phyloP scores from a whole-genome alignment of 805 yeast species.

The Lipomyces sp. region DNA sequence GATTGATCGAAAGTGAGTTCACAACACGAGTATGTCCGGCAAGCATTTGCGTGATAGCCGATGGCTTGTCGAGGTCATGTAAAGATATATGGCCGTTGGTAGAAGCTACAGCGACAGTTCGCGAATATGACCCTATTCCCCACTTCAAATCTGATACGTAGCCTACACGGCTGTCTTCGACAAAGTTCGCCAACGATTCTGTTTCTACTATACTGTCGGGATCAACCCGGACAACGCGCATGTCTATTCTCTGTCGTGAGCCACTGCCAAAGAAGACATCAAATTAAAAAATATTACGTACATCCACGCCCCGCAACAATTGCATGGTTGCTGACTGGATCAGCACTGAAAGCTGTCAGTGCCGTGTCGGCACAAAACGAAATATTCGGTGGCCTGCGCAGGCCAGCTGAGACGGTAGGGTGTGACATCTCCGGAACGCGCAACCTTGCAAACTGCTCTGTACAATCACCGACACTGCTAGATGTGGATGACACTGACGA shows the following conservation, averaged over 20 bases:
- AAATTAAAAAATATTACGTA: not conserved
- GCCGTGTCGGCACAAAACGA: constrained; percentile 9
- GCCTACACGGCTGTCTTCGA: constrained; percentile 32
- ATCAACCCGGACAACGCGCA: constrained; percentile 18
- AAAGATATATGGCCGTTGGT: constrained; percentile 36
- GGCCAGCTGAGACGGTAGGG: not conserved
- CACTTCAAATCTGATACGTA: constrained; percentile 38
- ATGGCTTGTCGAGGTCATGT: constrained; percentile 33
- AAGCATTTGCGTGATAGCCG: constrained; percentile 10
- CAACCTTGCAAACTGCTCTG: no score
- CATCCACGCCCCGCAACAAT: constrained; percentile 26
- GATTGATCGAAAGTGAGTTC: constrained; percentile 63
- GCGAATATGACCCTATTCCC: constrained; percentile 32
- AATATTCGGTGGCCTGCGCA: constrained; percentile 5
- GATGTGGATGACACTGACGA: constrained; percentile 1
- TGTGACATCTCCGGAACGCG: no score
- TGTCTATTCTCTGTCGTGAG: not conserved
- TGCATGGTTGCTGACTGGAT: constrained; percentile 14
- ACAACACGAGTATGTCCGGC: constrained; percentile 48
- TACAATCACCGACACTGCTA: not conserved
- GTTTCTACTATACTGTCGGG: constrained; percentile 6
- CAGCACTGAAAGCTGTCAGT: constrained; percentile 17
- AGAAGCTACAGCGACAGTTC: constrained; percentile 28
- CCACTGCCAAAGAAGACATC: not conserved
- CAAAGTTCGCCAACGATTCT: constrained; percentile 3